Evolutionary conservation across 371 early-diverging fungal species (phyloP).

Genomic region (Pancytospora philotis): DNA sequence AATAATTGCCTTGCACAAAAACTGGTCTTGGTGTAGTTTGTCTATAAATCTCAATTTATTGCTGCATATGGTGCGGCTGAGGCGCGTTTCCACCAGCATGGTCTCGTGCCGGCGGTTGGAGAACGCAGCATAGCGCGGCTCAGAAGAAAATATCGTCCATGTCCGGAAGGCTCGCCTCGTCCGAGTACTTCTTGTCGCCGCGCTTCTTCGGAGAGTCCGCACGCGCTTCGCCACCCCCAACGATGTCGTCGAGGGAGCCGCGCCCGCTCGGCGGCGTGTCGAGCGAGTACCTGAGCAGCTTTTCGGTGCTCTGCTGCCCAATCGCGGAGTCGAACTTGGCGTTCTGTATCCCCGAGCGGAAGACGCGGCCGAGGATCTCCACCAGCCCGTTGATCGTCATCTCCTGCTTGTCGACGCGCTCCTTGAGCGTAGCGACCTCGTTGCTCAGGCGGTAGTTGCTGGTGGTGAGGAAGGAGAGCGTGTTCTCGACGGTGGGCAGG

Average conservation of each 20-base stretch:
- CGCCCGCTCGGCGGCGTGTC: not conserved
- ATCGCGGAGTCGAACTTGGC: not conserved
- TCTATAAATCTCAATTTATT: too few relatives aligned
- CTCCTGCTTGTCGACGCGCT: slow-evolving; percentile 56
- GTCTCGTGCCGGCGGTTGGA: too few relatives aligned
- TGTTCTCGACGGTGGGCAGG: slow-evolving; percentile 25
- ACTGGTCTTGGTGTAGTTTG: too few relatives aligned
- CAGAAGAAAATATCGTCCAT: not conserved
- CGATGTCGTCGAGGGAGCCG: not conserved
- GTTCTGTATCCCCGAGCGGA: slow-evolving; percentile 25
- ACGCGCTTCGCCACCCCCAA: not conserved
- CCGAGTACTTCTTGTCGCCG: not conserved
- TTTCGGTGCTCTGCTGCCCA: not conserved
- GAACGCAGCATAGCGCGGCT: not conserved
- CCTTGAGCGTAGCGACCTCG: slow-evolving; percentile 50
- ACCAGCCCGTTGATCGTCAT: slow-evolving; percentile 55
- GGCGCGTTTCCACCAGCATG: too few relatives aligned
- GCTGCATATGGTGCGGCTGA: too few relatives aligned
- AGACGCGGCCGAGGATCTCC: slow-evolving; percentile 52
- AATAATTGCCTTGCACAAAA: too few relatives aligned
- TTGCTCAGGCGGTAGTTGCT: slow-evolving; percentile 42
- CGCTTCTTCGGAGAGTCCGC: not conserved
- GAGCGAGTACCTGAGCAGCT: not conserved
- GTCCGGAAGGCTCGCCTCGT: not conserved
- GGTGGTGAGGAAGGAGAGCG: slow-evolving; percentile 39